Base-by-base conservation (phyloP, 768 basidiomycete genomes). In the Clavaria fumosa region DNA sequence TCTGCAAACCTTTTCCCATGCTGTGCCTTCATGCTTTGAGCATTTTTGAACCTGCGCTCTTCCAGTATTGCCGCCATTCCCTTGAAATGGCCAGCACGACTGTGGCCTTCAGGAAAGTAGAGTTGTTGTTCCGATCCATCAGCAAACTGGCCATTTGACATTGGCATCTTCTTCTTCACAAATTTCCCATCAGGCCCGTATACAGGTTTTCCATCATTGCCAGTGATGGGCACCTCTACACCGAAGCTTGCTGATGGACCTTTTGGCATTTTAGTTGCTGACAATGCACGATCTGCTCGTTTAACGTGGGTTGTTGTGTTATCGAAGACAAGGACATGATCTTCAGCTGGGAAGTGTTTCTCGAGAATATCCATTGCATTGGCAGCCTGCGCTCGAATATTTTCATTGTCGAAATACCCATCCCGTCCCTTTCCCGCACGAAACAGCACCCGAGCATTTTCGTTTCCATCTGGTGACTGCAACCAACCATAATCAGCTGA, bases 41-140 rank as follows among this genome's bases (percentile, higher is more conserved):
- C 27, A 18, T 44, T 27, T 3, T 15, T n/a, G 32, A 46, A 39
- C 9, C 50, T 47, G 5, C 35, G 36, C 28, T 49, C 58, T 14
- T 49, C 12, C 4, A 64, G 47, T 34, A 63, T 57, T 0, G 31
- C 18, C 3, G 45, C 54, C 60, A 64, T 67, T 4, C 63, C 64
- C 45, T 66, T 65, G 49, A 63, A 66, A 0, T 45, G 18, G 0
- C 60, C 56, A 2, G 45, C 38, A 19, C 11, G 18, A 5, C 23
- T 37, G 34, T 58, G 53, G 1, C 36, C 50, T 0, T 40, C 40
- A 2, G 53, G 53, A 40, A 46, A 62, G 41, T 62, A 62, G 11
- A 62, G 36, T 1, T 31, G 9, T 31, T 62, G 58, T 1, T 41
- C 40, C 1, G 23, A 31, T 3, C 59, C 54, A 45, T 59, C 38